Base-by-base conservation (phyloP, 176 grass and related monocot genomes). In the Oryza australiensis region DNA sequence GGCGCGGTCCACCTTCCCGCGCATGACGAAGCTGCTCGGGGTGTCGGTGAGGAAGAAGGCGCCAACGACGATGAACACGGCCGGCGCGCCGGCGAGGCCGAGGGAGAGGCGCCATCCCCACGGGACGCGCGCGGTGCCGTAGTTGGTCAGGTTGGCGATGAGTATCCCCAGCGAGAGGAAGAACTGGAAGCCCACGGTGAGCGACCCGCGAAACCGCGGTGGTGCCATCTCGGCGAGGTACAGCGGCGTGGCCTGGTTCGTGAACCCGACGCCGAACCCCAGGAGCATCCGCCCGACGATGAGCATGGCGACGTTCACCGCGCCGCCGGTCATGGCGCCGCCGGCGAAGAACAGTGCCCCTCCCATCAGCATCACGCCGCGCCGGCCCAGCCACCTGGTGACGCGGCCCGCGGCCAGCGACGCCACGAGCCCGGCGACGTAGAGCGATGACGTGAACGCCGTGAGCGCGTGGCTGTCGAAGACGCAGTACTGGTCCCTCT, bases 31-130 rank as follows among this genome's bases (percentile, higher is more conserved):
- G 75, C 93, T 95, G 70, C 87, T 95, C 1, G 87, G 93, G 3
- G 87, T 95, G 75, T 95, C 93, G 3, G 90, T 73, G 85, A 92
- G 89, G 82, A 88, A 80, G 57, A 92, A 81, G 22, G 90, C 87
- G 27, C 85, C 68, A 8, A 95, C 2, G 60, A 95, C 42, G 68
- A 95, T 88, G 71, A 86, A 3, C 16, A 80, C 1, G 35, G 87
- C 90, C 7, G 93, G 89, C 7, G 65, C 93, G 7, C 84, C 93
- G 0, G 93, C 87, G 2, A 95, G 90, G 46, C 93, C 93, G 32
- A 95, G 93, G 32, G 93, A 92, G 75, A 95, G 70, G 64, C 90
- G 93, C 93, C 92, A 89, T 0, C 89, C 89, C 89, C 89, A 94
- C 11, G 68, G 0, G 43, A 45, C 42, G 74, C 62, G 77, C 45